Percentiles rank a stretch among this genome's conserved stretches.
phyloP scores from a whole-genome alignment of 805 yeast species.

The Myxozyma neglecta region DNA sequence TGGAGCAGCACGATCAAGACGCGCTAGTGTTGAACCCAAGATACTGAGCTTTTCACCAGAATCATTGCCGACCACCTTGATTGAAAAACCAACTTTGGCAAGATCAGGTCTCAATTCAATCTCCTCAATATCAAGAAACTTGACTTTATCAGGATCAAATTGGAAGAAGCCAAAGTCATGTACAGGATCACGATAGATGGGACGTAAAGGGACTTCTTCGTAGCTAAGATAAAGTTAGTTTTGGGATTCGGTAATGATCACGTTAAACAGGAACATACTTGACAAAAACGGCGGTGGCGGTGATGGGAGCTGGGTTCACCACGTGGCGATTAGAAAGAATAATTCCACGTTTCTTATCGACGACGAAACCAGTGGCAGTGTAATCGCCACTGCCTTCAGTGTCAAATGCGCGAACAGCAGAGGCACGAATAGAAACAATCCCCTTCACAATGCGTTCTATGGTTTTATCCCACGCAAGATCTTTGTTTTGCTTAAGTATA shows the following conservation, averaged over 20 bases:
- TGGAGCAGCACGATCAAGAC: constrained; percentile 30
- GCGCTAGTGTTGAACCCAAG: constrained; percentile 30
- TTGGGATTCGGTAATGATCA: background rate
- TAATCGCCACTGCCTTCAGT: constrained; percentile 29
- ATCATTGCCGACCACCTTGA: constrained; percentile 31
- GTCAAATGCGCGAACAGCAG: constrained; percentile 30
- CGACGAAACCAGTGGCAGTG: constrained; percentile 32
- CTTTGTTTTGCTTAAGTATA: constrained; percentile 1
- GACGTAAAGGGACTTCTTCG: constrained; percentile 30
- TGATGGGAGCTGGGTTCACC: constrained; percentile 29
- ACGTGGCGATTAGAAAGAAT: constrained; percentile 31
- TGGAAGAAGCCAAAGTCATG: constrained; percentile 32
- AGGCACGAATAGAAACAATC: constrained; percentile 30
- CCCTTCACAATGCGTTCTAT: constrained; percentile 30
- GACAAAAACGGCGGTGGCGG: constrained; percentile 30
- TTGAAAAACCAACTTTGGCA: constrained; percentile 25
- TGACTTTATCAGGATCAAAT: constrained; percentile 24
- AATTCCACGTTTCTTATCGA: constrained; percentile 28
- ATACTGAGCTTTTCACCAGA: constrained; percentile 32
- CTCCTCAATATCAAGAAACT: constrained; percentile 27
- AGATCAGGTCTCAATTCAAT: constrained; percentile 31
- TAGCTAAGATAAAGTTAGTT: constrained; percentile 5
- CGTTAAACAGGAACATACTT: constrained; percentile 16
- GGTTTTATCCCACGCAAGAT: constrained; percentile 28
- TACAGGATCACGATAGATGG: constrained; percentile 31